Base-by-base conservation (phyloP, 2,329 filamentous ascomycete species). In the Phoma sp. region DNA sequence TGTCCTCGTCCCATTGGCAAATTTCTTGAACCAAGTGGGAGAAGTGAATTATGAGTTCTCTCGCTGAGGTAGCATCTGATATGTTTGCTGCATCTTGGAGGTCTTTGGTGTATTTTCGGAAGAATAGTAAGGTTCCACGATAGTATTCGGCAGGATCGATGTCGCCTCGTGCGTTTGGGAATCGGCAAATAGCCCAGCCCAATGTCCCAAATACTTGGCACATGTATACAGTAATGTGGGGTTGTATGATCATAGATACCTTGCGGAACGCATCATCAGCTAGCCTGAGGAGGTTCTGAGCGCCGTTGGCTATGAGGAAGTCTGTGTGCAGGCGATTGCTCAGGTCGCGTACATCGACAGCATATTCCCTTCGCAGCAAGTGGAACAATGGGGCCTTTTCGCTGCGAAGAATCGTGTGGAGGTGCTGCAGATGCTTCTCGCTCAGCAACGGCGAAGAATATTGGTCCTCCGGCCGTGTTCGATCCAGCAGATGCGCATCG, bases 351-450 rank as follows among this genome's bases (percentile, higher is more conserved):
- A 59, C 42, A 34, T 73, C 64, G 4, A 52, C 45, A 18, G 45
- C 53, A 46, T 72, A 67, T 17, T 73, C 67, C 50, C 68, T 72
- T 34, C 52, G 57, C 14, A 74, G 43, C 17, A 72, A 21, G 14
- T 65, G 57, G 25, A 72, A 74, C 2, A 67, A 29, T 10, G 61
- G 57, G 1, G 51, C 39, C 26, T 64, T 68, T 11, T 71, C 70
- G 5, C 40, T 29, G 26, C 67, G 66, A 32, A 73, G 40, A 5
- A 74, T 60, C 10, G 55, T 51, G 37, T 51, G 38, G 10, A 73
- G 33, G 12, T 66, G 56, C 12, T 65, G 64, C 14, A 75, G 28
- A 53, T 75, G 72, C 50, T 65, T 72, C 18, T 64, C 57, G 54
- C 59, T 64, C 11, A 74, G 37, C n/a, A 74, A 46, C 15, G 58